phyloP scores from a whole-genome alignment of 2,329 filamentous ascomycete genomes.

The Aotearoamyces nothofagi region DNA sequence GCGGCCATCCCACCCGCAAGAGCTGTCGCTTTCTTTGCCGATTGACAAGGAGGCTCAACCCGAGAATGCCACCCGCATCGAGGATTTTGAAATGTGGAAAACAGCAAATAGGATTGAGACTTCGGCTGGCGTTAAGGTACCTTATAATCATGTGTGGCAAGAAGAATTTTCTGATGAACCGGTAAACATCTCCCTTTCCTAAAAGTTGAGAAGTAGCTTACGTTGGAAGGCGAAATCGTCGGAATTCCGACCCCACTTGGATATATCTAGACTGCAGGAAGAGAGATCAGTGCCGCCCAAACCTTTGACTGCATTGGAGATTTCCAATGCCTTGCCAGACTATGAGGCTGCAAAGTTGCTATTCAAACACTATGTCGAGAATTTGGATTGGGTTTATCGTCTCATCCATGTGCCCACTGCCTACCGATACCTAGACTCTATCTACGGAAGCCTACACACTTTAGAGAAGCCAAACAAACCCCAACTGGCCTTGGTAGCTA shows the following conservation, averaged over 20 bases:
- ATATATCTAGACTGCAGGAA: no score
- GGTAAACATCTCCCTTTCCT: no score
- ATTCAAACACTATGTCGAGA: slow-evolving; percentile 8
- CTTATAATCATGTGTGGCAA: no score
- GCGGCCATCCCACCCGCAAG: no score
- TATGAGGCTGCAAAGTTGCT: slow-evolving; percentile 6
- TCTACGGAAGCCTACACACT: slow-evolving; percentile 8
- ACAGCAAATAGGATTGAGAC: background rate
- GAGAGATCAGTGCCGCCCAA: no score
- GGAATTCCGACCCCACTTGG: no score
- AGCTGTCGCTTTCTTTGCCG: no score
- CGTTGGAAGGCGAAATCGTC: no score
- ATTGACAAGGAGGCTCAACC: slow-evolving; percentile 2
- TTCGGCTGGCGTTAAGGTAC: no score
- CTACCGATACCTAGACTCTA: slow-evolving; percentile 2
- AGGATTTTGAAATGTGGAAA: background rate
- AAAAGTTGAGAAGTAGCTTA: no score
- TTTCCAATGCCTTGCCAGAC: slow-evolving; percentile 5
- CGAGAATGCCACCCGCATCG: slow-evolving; percentile 5
- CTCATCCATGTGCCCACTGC: slow-evolving; percentile 12
- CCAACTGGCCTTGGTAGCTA: slow-evolving; percentile 8
- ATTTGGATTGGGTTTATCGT: slow-evolving; percentile 12
- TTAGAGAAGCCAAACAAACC: slow-evolving; percentile 6
- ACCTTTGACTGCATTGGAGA: no score
- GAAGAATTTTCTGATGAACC: no score